Evolutionary conservation across 169 alveolate genomes (phyloP).

Genomic region (Plasmodium ovale): DNA sequence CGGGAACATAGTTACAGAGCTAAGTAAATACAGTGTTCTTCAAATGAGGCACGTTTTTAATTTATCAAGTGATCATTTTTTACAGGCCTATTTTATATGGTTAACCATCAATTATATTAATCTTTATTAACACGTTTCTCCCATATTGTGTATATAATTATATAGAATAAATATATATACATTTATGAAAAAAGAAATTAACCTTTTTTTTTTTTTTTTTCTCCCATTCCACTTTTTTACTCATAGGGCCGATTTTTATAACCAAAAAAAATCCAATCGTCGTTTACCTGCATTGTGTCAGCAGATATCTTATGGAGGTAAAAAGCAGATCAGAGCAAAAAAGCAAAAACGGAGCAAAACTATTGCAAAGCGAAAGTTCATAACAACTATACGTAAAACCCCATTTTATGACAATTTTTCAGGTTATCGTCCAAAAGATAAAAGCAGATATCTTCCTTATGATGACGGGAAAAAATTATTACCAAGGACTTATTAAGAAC

Average conservation of each 20-base stretch:
- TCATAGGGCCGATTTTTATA: slow-evolving; percentile 72
- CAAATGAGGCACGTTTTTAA: slow-evolving; percentile 74
- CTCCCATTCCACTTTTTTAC: neutral
- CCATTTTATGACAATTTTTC: slow-evolving; percentile 18
- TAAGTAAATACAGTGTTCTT: slow-evolving; percentile 68
- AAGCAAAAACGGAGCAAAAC: neutral
- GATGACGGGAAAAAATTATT: slow-evolving; percentile 68
- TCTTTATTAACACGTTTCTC: neutral
- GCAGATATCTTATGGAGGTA: slow-evolving; percentile 77
- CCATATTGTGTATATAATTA: neutral
- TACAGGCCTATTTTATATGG: slow-evolving; percentile 71
- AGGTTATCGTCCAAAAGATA: slow-evolving; percentile 74
- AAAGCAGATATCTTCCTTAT: slow-evolving; percentile 69
- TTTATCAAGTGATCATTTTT: slow-evolving; percentile 67
- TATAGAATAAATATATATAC: slow-evolving; percentile 3
- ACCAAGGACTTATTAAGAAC: slow-evolving; percentile 64
- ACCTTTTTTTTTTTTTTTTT: neutral
- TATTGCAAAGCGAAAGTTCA: no score
- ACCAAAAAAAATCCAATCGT: slow-evolving; percentile 74
- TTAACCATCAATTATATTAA: neutral
- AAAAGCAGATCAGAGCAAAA: neutral
- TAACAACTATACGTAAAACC: neutral
- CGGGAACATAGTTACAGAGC: slow-evolving; percentile 54
- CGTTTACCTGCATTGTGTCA: slow-evolving; percentile 71
- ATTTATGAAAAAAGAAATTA: neutral